Evolutionary conservation across 768 basidiomycete genomes (phyloP), one percentile per base, ranked within the genome.

Genomic region (Bullera alba): DNA sequence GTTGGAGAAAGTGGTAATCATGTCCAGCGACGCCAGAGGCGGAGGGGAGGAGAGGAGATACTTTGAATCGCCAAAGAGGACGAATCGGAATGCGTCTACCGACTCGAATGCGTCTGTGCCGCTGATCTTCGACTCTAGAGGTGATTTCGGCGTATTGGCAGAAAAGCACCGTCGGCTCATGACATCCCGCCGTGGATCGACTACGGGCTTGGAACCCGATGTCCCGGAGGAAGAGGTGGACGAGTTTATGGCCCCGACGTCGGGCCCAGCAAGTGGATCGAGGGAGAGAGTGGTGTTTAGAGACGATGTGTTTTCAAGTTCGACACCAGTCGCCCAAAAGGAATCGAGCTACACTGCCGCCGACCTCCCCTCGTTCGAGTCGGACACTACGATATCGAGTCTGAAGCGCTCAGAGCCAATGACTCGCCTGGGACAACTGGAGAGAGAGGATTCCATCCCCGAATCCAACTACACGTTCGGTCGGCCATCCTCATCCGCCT

Each of bases 91-190:
- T n/a, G 29, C 36, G 16, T 35, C 50, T 8, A 39, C 37, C 37
- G 37, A 39, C 12, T 36, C 39, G 38, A 32, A 28, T 25, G 57
- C 19, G 5, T 28, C 5, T 4, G 17, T 54, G n/a, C 54, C 50
- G 14, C 35, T 61, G 23, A 46, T 59, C 28, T 53, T 51, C 38
- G 58, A 59, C 47, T 6, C 19, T 0, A 23, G 38, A 22, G 58
- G 58, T 3, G 50, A 54, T n/a, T 53, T 48, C 46, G 58, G 54
- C 0, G 32, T 21, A 28, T 35, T 59, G 10, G 54, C 54, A 8
- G 5, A 45, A n/a, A 50, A 49, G 6, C 12, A n/a, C 8, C 32
- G 41, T n/a, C 16, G 36, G 10, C 8, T 8, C 8, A 8, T 14
- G 37, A 39, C n/a, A n/a, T n/a, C n/a, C n/a, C n/a, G n/a, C n/a